A percentile compares a stretch with the other conserved stretches of the same genome.
Evolutionary conservation across 2,329 filamentous ascomycete species (phyloP).

Genomic region (Dactylellina haptotyla): DNA sequence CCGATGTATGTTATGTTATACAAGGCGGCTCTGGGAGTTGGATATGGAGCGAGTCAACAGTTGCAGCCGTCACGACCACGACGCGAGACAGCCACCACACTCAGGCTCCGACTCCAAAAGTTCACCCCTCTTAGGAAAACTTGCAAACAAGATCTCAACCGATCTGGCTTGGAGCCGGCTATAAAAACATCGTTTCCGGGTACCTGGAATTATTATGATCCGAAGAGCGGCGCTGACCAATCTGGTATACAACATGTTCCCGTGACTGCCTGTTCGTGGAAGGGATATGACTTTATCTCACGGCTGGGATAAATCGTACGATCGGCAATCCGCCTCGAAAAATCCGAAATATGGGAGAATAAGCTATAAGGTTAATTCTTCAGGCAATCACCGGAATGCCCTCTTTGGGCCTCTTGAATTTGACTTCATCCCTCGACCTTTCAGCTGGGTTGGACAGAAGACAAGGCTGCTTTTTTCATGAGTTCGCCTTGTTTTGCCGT

Average conservation of each 20-base stretch:
- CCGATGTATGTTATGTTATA: not conserved
- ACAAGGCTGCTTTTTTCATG: too few species aligned
- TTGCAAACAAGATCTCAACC: not conserved
- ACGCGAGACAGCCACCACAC: not conserved
- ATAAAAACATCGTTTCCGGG: not conserved
- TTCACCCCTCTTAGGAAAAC: not conserved
- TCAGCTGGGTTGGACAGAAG: too few species aligned
- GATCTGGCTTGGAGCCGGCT: not conserved
- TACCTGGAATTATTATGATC: constrained; percentile 4
- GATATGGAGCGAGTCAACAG: not conserved
- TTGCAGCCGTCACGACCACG: not conserved
- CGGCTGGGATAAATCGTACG: not conserved
- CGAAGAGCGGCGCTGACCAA: not conserved
- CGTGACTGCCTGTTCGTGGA: constrained; percentile 5
- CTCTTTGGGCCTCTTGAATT: too few species aligned
- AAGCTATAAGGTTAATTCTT: too few species aligned
- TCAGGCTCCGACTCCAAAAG: too few species aligned
- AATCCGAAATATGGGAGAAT: not conserved
- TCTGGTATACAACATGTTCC: not conserved
- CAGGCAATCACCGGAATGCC: too few species aligned
- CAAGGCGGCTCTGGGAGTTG: not conserved
- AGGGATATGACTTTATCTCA: not conserved
- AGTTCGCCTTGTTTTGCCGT: too few species aligned
- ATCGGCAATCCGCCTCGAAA: constrained; percentile 40
- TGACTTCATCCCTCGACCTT: too few species aligned